phyloP scores from a whole-genome alignment of 805 yeast species.

The Saccharomycopsis javanensis region DNA sequence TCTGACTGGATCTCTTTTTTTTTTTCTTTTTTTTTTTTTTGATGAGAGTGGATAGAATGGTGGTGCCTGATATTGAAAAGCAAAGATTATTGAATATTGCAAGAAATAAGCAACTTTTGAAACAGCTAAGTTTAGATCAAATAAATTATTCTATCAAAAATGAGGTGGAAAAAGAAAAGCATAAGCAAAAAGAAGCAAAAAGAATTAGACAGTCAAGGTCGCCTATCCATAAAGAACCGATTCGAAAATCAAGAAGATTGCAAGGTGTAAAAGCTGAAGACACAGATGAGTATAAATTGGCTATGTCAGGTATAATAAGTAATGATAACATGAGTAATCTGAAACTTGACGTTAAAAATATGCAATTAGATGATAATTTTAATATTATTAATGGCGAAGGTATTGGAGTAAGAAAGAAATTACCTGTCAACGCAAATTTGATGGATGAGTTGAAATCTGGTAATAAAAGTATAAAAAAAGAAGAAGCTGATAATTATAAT shows the following conservation, averaged over 20 bases:
- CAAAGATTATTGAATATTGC: constrained; percentile 71
- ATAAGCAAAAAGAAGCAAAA: constrained; percentile 20
- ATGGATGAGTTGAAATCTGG: constrained; percentile 39
- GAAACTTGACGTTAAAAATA: constrained; percentile 35
- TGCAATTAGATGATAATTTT: constrained; percentile 21
- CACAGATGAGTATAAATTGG: constrained; percentile 28
- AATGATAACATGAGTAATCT: constrained; percentile 63
- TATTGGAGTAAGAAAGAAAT: constrained; percentile 29
- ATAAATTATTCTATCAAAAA: constrained; percentile 43
- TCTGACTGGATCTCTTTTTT: too few species aligned
- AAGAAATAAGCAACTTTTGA: constrained; percentile 67
- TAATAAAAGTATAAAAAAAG: constrained; percentile 20
- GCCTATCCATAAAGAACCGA: constrained; percentile 33
- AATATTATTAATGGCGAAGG: constrained; percentile 28
- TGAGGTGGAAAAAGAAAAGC: constrained; percentile 25
- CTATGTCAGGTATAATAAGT: constrained; percentile 44
- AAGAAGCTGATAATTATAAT: constrained; percentile 31
- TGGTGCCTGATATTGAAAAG: constrained; percentile 55
- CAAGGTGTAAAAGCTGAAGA: constrained; percentile 62
- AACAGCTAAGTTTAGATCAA: constrained; percentile 57
- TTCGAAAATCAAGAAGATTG: constrained; percentile 68
- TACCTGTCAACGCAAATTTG: constrained; percentile 56
- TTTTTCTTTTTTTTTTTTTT: not conserved
- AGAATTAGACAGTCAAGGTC: constrained; percentile 22
- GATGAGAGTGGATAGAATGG: not conserved